Evolutionary conservation across 1,284 basidiomycete species (phyloP).

Genomic region (Apiotrichum domesticum): DNA sequence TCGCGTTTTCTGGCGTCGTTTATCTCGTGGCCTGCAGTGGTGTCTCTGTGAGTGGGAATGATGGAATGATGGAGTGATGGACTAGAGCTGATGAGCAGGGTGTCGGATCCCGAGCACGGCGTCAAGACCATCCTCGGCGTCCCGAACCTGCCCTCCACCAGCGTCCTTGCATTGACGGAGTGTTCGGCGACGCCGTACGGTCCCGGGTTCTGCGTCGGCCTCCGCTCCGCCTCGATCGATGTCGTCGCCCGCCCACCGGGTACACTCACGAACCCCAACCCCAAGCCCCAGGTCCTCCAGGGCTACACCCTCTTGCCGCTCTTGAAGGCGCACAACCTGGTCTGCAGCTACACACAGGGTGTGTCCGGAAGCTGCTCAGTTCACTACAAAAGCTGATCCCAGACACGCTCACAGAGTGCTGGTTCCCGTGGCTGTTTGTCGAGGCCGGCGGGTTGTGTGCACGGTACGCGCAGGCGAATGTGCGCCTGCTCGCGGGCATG

Average conservation of each 20-base stretch:
- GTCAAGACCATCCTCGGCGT: slow-evolving; percentile 3
- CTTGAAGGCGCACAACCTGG: slow-evolving; percentile 1
- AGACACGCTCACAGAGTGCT: slow-evolving; percentile 3
- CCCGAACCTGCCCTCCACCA: background rate
- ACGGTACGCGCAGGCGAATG: background rate
- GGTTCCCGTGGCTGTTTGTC: slow-evolving; percentile 13
- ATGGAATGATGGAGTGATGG: too few species aligned
- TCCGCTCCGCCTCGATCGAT: slow-evolving; percentile 1
- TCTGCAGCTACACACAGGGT: slow-evolving; percentile 4
- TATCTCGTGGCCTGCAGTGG: background rate
- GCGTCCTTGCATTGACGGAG: background rate
- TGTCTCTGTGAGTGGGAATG: background rate
- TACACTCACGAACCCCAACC: background rate
- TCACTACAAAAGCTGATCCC: background rate
- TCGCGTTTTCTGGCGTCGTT: background rate
- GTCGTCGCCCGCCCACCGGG: background rate
- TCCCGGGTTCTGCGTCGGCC: slow-evolving; percentile 1
- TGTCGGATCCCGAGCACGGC: background rate
- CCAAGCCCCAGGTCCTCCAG: background rate
- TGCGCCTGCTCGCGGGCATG: slow-evolving; percentile 8
- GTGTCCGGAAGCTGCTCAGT: background rate
- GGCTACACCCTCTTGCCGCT: slow-evolving; percentile 1
- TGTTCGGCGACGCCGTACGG: background rate
- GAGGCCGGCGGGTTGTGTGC: slow-evolving; percentile 4
- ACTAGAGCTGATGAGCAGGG: background rate